phyloP scores from a whole-genome alignment of 495 filamentous ascomycete species.

The Penicillium bovifimosum region DNA sequence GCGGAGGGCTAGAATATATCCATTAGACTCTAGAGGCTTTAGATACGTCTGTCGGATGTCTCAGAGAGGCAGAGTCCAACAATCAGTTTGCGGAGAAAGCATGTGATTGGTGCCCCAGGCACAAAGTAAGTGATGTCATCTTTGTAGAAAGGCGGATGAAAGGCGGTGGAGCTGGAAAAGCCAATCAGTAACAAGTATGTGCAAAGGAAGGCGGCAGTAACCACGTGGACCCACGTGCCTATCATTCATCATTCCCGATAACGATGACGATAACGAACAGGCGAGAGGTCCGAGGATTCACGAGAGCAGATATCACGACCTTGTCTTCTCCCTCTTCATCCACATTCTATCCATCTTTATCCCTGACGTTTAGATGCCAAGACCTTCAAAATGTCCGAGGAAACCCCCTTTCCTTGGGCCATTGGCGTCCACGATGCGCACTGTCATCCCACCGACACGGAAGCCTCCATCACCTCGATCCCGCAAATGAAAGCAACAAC shows the following conservation, averaged over 20 bases:
- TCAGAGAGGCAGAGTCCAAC: not conserved
- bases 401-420: slow-evolving; percentile 68
- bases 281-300: no score
- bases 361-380: not conserved
- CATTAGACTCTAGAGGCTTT: not conserved
- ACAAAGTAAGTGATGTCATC: not conserved
- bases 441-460: slow-evolving; percentile 98
- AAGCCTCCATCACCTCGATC: slow-evolving; percentile 63
- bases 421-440: slow-evolving; percentile 86
- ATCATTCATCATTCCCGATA: no score
- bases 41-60: not conserved
- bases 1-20: not conserved
- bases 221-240: no score
- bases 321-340: no score
- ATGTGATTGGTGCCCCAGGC: slow-evolving; percentile 9
- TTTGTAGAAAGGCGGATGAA: no score
- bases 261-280: no score
- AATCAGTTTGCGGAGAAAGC: slow-evolving; percentile 1
- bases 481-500: slow-evolving; percentile 68
- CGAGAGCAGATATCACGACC: no score
- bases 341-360: not conserved
- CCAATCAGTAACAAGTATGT: no score
- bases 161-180: no score
- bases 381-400: slow-evolving; percentile 13
- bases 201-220: no score